Conservation (phyloP, 148 eudicot genomes). For the Tetragonia tetragonoides region DNA sequence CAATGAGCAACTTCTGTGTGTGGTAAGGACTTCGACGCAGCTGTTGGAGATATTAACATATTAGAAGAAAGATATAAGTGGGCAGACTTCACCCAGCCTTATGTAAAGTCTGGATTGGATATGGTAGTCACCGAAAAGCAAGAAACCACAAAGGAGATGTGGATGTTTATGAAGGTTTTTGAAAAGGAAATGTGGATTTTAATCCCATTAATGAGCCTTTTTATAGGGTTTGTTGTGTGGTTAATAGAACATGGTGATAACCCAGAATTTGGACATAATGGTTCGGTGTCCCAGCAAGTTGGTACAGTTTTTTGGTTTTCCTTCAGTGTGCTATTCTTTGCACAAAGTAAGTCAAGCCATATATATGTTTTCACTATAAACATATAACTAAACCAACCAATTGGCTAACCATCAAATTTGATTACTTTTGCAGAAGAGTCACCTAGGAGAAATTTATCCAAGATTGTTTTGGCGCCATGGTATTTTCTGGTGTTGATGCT, state of each 20-base stretch:
- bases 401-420: too few species aligned
- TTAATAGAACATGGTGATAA: slow-evolving; percentile 28
- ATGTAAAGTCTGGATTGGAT: slow-evolving; percentile 24
- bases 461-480: slow-evolving; percentile 37
- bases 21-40: slow-evolving; percentile 25
- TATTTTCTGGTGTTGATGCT: slow-evolving; percentile 29
- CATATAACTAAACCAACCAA: too few species aligned
- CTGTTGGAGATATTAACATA: slow-evolving; percentile 24
- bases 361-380: too few species aligned
- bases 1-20: not conserved
- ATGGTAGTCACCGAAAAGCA: slow-evolving; percentile 23
- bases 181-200: slow-evolving; percentile 37
- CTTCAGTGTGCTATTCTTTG: slow-evolving; percentile 36
- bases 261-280: slow-evolving; percentile 17
- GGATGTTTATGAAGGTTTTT: slow-evolving; percentile 35
- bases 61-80: slow-evolving; percentile 25
- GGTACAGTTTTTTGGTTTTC: slow-evolving; percentile 40
- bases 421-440: slow-evolving; percentile 27
- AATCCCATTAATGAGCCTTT: slow-evolving; percentile 28
- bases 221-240: slow-evolving; percentile 40
- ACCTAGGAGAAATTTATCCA: slow-evolving; percentile 29
- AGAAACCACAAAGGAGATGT: slow-evolving; percentile 22
- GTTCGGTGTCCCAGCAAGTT: slow-evolving; percentile 21
- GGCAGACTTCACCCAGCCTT: slow-evolving; percentile 33
- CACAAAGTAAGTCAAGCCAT: slow-evolving; percentile 30